Evolutionary conservation across 2,329 filamentous ascomycete species (phyloP), one percentile per base, ranked within the genome.

Genomic region (Diaporthe sp.): DNA sequence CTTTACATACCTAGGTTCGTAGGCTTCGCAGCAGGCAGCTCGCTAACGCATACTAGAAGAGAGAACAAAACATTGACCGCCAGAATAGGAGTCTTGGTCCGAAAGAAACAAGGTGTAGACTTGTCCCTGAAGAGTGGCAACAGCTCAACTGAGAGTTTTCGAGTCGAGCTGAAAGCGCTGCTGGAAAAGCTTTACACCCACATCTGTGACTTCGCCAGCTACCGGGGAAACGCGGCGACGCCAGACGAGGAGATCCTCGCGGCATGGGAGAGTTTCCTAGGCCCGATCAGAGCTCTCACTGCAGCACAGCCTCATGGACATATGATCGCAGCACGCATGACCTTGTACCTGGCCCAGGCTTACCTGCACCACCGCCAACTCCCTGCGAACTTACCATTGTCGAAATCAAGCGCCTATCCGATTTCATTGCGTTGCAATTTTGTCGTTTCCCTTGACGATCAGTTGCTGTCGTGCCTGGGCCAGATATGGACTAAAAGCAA

Each of bases 201-300:
- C 28, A 75, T 75, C 17, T 38, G 40, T 30, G 28, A 64, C 3
- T 69, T 75, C 13, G 33, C 35, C 12, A 38, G 5, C 22, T 64
- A 68, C n/a, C 9, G 30, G 90, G 3, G 89, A 88, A 66, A 89
- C 4, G n/a, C 58, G 13, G 15, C 52, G 8, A 64, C 68, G 15
- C 28, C 72, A 22, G 60, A 61, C 54, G 33, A 60, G 8, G 33
- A 25, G 50, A 74, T 74, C 5, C 4, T 75, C 15, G 73, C 61
- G 38, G 42, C 73, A n/a, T 75, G 73, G 73, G 30, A 54, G 33
- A 75, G 73, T 52, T 75, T 73, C 45, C 22, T 75, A 3, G 60
- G 50, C 10, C 70, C 70, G 25, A 69, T 75, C 52, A 35, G n/a
- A 28, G n/a, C 60, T 19, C 61, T 75, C 5, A 10, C 52, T 13